A percentile compares a stretch with the other conserved stretches of the same genome.
Evolutionary conservation across 768 basidiomycete genomes (phyloP).

Genomic region (Suillus fuscotomentosus): DNA sequence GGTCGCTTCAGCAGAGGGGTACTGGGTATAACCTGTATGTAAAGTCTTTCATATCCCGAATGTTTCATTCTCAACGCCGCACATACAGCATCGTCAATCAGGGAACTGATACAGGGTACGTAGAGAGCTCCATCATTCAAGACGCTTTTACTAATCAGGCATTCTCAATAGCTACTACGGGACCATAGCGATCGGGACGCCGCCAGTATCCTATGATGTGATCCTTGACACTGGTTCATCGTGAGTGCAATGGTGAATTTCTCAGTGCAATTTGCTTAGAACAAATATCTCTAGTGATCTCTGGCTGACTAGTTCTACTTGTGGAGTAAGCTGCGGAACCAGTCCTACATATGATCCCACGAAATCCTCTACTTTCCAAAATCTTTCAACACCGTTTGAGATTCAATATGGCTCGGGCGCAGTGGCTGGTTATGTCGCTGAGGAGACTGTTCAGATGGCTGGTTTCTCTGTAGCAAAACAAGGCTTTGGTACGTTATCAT

Average conservation of each 20-base stretch:
- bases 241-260: conserved; percentile 2
- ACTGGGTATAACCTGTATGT: conserved; percentile 49
- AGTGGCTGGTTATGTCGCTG: conserved; percentile 39
- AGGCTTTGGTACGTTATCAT: conserved; percentile 28
- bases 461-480: conserved; percentile 43
- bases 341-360: conserved; percentile 27
- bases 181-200: conserved; percentile 36
- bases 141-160: neutral
- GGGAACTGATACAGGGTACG: conserved; percentile 58
- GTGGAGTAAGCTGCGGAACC: conserved; percentile 26
- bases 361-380: conserved; percentile 31
- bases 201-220: conserved; percentile 39
- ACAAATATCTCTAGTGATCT: conserved; percentile 34
- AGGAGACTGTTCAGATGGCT: conserved; percentile 43
- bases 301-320: conserved; percentile 39
- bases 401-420: conserved; percentile 45
- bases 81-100: conserved; percentile 53
- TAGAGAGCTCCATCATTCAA: neutral
- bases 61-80: neutral
- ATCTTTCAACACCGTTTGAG: conserved; percentile 31
- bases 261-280: neutral
- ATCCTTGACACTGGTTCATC: conserved; percentile 47
- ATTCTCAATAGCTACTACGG: conserved; percentile 20
- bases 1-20: conserved; percentile 31
- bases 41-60: neutral